phyloP scores from a whole-genome alignment of 108 stramenopile genomes.

The Fistulifera pelliculosa region DNA sequence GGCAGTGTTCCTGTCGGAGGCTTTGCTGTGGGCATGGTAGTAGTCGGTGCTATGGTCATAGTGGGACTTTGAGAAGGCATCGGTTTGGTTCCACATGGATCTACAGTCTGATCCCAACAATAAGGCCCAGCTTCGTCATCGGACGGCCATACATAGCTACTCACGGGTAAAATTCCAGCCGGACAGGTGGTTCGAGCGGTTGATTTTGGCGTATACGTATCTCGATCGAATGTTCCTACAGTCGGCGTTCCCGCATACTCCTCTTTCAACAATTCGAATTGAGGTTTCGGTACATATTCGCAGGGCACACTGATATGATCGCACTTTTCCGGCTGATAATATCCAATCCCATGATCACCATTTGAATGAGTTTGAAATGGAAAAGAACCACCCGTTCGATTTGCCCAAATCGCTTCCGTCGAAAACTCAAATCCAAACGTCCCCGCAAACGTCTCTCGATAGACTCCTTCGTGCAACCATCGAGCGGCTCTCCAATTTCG shows the following conservation, averaged over 20 bases:
- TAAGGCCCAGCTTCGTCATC: background rate
- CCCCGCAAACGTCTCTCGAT: slow-evolving; percentile 24
- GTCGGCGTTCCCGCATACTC: background rate
- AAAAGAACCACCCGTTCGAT: slow-evolving; percentile 4
- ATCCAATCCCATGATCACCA: slow-evolving; percentile 25
- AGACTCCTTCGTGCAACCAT: slow-evolving; percentile 11
- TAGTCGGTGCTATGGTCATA: too few relatives aligned
- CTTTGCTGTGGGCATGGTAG: too few relatives aligned
- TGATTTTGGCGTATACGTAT: background rate
- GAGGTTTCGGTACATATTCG: slow-evolving; percentile 15
- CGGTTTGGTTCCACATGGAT: too few relatives aligned
- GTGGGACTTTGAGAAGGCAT: too few relatives aligned
- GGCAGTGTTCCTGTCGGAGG: too few relatives aligned
- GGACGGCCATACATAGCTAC: slow-evolving; percentile 19
- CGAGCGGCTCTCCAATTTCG: slow-evolving; percentile 21
- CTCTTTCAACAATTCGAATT: slow-evolving; percentile 12
- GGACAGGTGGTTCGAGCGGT: slow-evolving; percentile 12
- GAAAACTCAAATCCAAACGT: slow-evolving; percentile 41
- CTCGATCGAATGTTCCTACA: too few relatives aligned
- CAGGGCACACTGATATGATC: slow-evolving; percentile 12
- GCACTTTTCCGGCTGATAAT: slow-evolving; percentile 21
- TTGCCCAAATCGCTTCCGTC: slow-evolving; percentile 17
- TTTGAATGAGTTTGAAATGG: slow-evolving; percentile 18
- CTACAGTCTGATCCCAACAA: too few relatives aligned
- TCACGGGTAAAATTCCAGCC: slow-evolving; percentile 7